Evolutionary conservation across 306 rosid species (phyloP).

Genomic region (Leucaena leucocephala): DNA sequence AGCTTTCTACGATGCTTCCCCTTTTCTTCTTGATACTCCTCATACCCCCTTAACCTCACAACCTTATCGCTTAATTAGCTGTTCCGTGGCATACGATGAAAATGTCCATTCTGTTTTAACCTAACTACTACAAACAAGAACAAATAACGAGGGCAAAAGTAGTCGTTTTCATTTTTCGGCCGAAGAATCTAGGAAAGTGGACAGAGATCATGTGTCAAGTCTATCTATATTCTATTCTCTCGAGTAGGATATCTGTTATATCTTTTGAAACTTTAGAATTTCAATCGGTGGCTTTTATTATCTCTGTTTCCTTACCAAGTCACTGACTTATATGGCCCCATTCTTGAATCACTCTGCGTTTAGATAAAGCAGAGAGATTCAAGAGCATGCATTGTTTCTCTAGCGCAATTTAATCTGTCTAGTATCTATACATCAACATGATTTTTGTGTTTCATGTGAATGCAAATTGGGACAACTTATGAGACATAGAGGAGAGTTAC

Average conservation of each 20-base stretch:
- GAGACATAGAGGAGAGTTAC: background rate
- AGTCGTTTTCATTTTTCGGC: conserved; percentile 6
- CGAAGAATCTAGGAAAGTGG: conserved; percentile 44
- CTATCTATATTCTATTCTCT: conserved; percentile 30
- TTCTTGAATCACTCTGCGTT: conserved; percentile 36
- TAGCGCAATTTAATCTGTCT: background rate
- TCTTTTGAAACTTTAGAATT: conserved; percentile 34
- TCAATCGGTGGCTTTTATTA: conserved; percentile 33
- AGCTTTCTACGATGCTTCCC: conserved; percentile 42
- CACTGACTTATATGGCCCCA: conserved; percentile 3
- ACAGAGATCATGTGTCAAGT: background rate
- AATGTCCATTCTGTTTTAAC: conserved; percentile 1
- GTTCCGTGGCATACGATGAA: conserved; percentile 26
- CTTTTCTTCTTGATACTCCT: conserved; percentile 36
- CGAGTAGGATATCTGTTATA: conserved; percentile 32
- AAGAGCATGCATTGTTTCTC: background rate
- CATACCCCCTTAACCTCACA: conserved; percentile 35
- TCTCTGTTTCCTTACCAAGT: background rate
- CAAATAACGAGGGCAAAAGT: conserved; percentile 26
- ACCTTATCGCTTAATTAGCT: conserved; percentile 17
- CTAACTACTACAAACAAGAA: conserved; percentile 9
- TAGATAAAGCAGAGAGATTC: conserved; percentile 39
- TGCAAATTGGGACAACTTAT: conserved; percentile 9
- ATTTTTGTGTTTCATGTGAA: conserved; percentile 8
- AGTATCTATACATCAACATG: background rate